Conservation (phyloP, 805 yeast genomes). For the Hanseniaspora mollemarum region DNA sequence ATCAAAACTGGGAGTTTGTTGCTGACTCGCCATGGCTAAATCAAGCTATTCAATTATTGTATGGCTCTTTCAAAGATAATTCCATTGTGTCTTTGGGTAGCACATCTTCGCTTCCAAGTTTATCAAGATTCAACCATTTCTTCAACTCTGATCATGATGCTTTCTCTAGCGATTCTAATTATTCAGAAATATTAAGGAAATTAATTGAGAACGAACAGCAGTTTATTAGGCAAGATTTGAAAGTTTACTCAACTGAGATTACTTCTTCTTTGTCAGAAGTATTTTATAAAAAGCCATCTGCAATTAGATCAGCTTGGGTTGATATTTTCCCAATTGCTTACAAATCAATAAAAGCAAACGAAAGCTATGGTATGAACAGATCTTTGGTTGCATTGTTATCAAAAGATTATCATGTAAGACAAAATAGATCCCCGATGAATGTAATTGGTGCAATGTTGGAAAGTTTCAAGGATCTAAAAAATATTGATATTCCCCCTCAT, state of each 20-base stretch:
- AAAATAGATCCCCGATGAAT: constrained; percentile 74
- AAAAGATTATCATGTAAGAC: constrained; percentile 87
- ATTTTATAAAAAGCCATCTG: constrained; percentile 67
- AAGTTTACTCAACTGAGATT: constrained; percentile 47
- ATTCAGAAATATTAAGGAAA: constrained; percentile 22
- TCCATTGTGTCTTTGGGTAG: constrained; percentile 37
- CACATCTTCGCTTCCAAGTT: constrained; percentile 44
- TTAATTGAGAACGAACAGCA: constrained; percentile 30
- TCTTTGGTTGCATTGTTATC: constrained; percentile 67
- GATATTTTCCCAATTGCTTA: constrained; percentile 73
- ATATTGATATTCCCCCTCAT: constrained; percentile 82
- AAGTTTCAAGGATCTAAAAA: constrained; percentile 65
- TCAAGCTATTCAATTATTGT: constrained; percentile 78
- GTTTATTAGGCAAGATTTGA: constrained; percentile 25
- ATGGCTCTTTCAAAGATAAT: constrained; percentile 57
- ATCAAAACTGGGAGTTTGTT: constrained; percentile 92
- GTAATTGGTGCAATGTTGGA: constrained; percentile 74
- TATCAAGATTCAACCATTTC: constrained; percentile 32
- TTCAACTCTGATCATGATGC: constrained; percentile 19
- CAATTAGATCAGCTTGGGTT: constrained; percentile 76
- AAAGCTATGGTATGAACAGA: constrained; percentile 73
- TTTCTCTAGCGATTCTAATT: constrained; percentile 17
- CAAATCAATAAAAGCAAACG: constrained; percentile 61
- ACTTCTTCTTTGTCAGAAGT: constrained; percentile 64
- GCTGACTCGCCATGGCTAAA: constrained; percentile 92